A percentile compares a stretch with the other conserved stretches of the same genome.
phyloP scores from a whole-genome alignment of 345 rosid genomes.

The Acer negundo region DNA sequence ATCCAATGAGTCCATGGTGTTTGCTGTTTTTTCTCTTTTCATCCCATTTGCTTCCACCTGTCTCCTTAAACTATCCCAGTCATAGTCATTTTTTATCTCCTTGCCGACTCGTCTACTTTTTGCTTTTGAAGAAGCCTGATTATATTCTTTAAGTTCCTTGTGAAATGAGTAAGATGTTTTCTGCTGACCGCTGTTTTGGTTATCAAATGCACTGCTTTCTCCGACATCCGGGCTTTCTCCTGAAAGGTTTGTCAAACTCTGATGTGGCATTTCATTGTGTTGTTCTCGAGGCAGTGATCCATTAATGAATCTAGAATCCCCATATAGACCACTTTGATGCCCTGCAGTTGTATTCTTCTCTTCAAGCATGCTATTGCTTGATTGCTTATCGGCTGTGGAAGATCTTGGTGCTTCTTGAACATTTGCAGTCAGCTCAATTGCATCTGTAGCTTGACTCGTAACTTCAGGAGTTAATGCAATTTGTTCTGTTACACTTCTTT shows the following conservation, averaged over 20 bases:
- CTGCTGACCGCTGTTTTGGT: slow-evolving; percentile 29
- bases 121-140: slow-evolving; percentile 35
- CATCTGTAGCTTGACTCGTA: slow-evolving; percentile 25
- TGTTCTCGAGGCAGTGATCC: slow-evolving; percentile 27
- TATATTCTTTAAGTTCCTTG: slow-evolving; percentile 35
- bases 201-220: slow-evolving; percentile 40
- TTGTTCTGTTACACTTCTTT: slow-evolving; percentile 21
- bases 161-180: slow-evolving; percentile 28
- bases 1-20: slow-evolving; percentile 79
- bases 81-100: slow-evolving; percentile 48
- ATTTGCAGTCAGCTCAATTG: slow-evolving; percentile 22
- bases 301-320: slow-evolving; percentile 24
- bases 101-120: slow-evolving; percentile 52
- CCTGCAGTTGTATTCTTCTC: slow-evolving; percentile 27
- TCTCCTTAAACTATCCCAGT: slow-evolving; percentile 89
- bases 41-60: slow-evolving; percentile 45
- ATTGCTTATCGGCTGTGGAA: slow-evolving; percentile 31
- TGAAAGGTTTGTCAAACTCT: slow-evolving; percentile 26
- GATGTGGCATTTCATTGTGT: slow-evolving; percentile 35
- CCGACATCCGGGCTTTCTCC: slow-evolving; percentile 35
- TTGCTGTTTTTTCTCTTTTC: slow-evolving; percentile 55
- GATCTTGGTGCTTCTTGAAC: slow-evolving; percentile 28
- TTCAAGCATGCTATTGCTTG: slow-evolving; percentile 28
- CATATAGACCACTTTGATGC: slow-evolving; percentile 28
- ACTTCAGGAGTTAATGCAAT: slow-evolving; percentile 27